These are phyloP conservation scores for Auriscalpium microsporum DNA, from an alignment of 768 basidiomycete species.

Conservation along the genomic window DNA sequence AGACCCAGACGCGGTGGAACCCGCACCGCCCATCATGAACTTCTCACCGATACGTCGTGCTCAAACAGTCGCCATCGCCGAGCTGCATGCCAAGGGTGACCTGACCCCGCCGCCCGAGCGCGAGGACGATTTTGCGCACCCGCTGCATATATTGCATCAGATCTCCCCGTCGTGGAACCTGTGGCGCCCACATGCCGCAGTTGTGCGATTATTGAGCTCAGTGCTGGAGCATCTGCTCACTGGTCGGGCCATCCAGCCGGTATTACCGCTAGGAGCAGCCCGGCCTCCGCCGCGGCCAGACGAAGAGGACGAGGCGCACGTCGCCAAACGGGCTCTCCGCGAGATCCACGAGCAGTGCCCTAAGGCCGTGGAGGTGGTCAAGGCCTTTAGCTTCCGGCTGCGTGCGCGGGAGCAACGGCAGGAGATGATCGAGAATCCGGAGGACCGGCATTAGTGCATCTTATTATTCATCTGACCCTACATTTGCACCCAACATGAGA, in stretches of 20 bases:
- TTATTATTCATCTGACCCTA: not conserved
- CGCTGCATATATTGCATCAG: slow-evolving; percentile 52
- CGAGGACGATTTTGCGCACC: slow-evolving; percentile 44
- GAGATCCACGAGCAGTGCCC: slow-evolving; percentile 46
- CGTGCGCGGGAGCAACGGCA: slow-evolving; percentile 3
- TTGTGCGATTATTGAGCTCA: slow-evolving; percentile 38
- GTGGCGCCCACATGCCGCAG: slow-evolving; percentile 55
- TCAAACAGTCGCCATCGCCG: not conserved
- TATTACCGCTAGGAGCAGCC: slow-evolving; percentile 10
- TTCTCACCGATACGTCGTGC: slow-evolving; percentile 1
- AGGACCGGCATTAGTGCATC: not conserved
- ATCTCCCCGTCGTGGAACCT: slow-evolving; percentile 55
- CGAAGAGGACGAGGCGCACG: slow-evolving; percentile 21
- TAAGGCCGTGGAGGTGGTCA: slow-evolving; percentile 26
- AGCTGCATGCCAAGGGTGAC: not conserved
- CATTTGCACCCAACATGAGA: too few species aligned
- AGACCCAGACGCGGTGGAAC: slow-evolving; percentile 10
- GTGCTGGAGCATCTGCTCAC: slow-evolving; percentile 40
- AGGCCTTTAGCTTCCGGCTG: slow-evolving; percentile 13
- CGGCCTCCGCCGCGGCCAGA: not conserved
- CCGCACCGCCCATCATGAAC: not conserved
- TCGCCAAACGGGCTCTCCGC: slow-evolving; percentile 28
- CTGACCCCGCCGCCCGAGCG: not conserved
- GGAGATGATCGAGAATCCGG: not conserved
- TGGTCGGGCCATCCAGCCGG: slow-evolving; percentile 41